Conservation (phyloP, 176 grass and related monocot genomes). For the Avena eriantha region DNA sequence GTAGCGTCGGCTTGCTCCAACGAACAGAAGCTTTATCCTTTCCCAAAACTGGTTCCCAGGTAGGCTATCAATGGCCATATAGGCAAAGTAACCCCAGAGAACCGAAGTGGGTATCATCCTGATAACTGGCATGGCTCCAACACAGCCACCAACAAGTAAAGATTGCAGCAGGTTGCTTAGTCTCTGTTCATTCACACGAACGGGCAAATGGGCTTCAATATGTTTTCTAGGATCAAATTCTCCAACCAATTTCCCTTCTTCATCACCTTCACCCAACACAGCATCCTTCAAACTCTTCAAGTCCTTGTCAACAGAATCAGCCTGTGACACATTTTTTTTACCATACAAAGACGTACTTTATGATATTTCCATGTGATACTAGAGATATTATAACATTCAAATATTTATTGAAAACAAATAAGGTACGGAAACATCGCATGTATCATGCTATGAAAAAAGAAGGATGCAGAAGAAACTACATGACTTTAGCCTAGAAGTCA, state of each 20-base stretch:
- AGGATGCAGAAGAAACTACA: conserved; percentile 2
- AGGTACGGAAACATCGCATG: background rate
- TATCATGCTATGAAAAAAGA: background rate
- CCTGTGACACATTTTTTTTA: conserved; percentile 47
- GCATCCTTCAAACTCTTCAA: conserved; percentile 81
- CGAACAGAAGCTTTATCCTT: conserved; percentile 74
- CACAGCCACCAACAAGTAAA: conserved; percentile 71
- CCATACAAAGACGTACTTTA: background rate
- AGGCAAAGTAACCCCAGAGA: conserved; percentile 98
- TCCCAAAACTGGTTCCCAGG: conserved; percentile 99
- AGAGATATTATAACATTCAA: background rate
- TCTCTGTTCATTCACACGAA: conserved; percentile 94
- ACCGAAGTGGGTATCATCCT: conserved; percentile 81
- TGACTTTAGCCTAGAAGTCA: background rate
- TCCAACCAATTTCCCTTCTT: conserved; percentile 41
- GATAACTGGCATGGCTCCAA: conserved; percentile 88
- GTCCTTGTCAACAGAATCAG: conserved; percentile 58
- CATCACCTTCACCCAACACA: conserved; percentile 48
- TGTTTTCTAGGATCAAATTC: conserved; percentile 77
- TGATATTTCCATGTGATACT: background rate
- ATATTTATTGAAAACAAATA: background rate
- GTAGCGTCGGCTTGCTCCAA: conserved; percentile 66
- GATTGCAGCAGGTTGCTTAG: conserved; percentile 88
- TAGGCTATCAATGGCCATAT: conserved; percentile 93
- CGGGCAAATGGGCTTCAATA: conserved; percentile 81